Conservation (phyloP, 2,329 filamentous ascomycete species). For the Xylaria sp. region DNA sequence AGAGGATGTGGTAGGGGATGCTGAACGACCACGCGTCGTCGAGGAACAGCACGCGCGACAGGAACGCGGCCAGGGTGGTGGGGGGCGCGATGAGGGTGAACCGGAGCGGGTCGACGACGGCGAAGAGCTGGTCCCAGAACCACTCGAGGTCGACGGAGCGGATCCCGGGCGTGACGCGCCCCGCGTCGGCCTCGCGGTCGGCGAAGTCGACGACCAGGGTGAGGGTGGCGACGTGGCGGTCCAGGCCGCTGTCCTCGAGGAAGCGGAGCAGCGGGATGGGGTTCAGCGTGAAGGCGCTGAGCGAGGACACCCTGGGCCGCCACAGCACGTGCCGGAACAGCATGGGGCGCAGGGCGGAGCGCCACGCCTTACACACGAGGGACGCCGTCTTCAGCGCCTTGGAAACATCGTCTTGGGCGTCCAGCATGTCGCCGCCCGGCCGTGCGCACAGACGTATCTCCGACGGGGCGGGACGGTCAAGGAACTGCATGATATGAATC, state of each 20-base stretch:
- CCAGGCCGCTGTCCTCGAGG: constrained; percentile 40
- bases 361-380: constrained; percentile 56
- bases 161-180: constrained; percentile 38
- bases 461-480: constrained; percentile 55
- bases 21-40: constrained; percentile 66
- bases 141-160: constrained; percentile 40
- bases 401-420: constrained; percentile 35
- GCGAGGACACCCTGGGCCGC: constrained; percentile 35
- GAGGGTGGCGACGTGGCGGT: constrained; percentile 45
- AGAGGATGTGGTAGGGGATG: constrained; percentile 64
- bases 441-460: constrained; percentile 51
- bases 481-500: constrained; percentile 57
- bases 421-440: constrained; percentile 48
- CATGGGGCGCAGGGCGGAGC: constrained; percentile 51
- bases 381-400: constrained; percentile 60
- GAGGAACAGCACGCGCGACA: constrained; percentile 59
- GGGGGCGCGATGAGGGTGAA: constrained; percentile 65
- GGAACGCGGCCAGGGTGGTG: constrained; percentile 61
- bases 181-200: constrained; percentile 34
- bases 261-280: constrained; percentile 46
- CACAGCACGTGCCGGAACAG: constrained; percentile 61
- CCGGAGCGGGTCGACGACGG: constrained; percentile 53
- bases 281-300: constrained; percentile 32
- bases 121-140: constrained; percentile 61
- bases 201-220: constrained; percentile 44